Evolutionary conservation across 2,329 filamentous ascomycete genomes (phyloP), one percentile per base, ranked within the genome.

Genomic region (Xylariaceae sp.): DNA sequence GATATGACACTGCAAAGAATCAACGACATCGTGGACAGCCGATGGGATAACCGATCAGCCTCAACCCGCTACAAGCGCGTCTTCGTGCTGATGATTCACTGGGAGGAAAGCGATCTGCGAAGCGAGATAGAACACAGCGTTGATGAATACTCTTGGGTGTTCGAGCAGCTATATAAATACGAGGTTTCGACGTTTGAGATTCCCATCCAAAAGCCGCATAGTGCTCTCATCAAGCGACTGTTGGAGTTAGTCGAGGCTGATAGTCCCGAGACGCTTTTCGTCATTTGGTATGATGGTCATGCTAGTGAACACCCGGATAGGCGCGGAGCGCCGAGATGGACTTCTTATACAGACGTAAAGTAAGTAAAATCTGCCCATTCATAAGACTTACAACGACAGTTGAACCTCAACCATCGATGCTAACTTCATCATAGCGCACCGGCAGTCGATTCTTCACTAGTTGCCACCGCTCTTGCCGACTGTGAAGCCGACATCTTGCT

Each of bases 271-370:
- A 49, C 41, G 7, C 31, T 55, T 2, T 55, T 55, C 11, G 14
- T 55, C 3, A 52, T 55, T 12, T 55, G 53, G 53, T 55, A 55
- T 16, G 53, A 52, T 16, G 53, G 53, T 13, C 53, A 52, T 13
- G 53, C 45, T 1, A 6, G 1, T 5, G 53, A 55, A 19, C 48
- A 52, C 17, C 6, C 4, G 12, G 53, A 55, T 6, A 44, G 49
- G 16, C 42, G 49, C 19, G 53, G 53, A 1, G 5, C 41, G 2
- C 53, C 53, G 1, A 33, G 6, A 5, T 55, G 53, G 53, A 31
- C 6, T 7, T 54, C 48, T 5, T 44, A 48, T 31, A 1, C 44
- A 12, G 16, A 33, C 28, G 10, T 13, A 13, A 43, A 43, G 41
- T 43, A 43, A 43, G 41, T 43, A 19, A 28, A 5, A 5, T 28